Evolutionary conservation across 2,329 filamentous ascomycete genomes (phyloP).

Genomic region (Hypocrella siamensis): DNA sequence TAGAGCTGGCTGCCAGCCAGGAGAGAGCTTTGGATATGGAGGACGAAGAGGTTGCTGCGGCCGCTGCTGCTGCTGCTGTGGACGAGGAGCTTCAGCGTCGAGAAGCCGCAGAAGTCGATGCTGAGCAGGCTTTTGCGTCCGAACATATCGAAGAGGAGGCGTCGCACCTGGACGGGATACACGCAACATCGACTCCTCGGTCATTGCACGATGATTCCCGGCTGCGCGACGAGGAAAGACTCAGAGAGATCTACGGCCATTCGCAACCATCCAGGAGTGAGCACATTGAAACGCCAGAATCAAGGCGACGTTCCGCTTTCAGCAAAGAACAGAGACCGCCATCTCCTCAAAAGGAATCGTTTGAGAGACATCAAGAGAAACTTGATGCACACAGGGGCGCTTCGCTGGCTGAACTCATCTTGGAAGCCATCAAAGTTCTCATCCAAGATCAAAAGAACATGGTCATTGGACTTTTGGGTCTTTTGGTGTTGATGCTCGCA

Average conservation of each 20-base stretch:
- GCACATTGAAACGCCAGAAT: slow-evolving; percentile 2
- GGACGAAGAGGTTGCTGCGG: slow-evolving; percentile 13
- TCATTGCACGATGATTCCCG: slow-evolving; percentile 17
- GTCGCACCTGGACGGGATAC: slow-evolving; percentile 6
- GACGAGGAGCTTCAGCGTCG: slow-evolving; percentile 9
- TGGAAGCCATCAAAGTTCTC: slow-evolving; percentile 36
- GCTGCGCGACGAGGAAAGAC: slow-evolving; percentile 30
- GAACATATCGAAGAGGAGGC: background rate
- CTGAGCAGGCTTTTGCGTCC: too few relatives aligned
- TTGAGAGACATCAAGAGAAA: slow-evolving; percentile 15
- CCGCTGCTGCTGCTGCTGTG: slow-evolving; percentile 5
- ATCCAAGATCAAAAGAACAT: slow-evolving; percentile 44
- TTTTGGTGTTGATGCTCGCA: slow-evolving; percentile 37
- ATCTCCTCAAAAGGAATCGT: slow-evolving; percentile 10
- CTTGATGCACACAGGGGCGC: slow-evolving; percentile 23
- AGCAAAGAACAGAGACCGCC: slow-evolving; percentile 5
- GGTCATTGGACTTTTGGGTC: slow-evolving; percentile 35
- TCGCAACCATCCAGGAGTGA: slow-evolving; percentile 8
- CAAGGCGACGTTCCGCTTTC: slow-evolving; percentile 5
- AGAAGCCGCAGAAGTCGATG: slow-evolving; percentile 11
- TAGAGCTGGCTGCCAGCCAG: slow-evolving; percentile 32
- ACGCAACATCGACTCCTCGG: slow-evolving; percentile 1
- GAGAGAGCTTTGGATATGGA: slow-evolving; percentile 22
- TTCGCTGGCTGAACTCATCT: slow-evolving; percentile 35
- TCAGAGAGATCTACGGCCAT: slow-evolving; percentile 39